Evolutionary conservation across 306 rosid genomes (phyloP).

Genomic region (Carpinus fangiana): DNA sequence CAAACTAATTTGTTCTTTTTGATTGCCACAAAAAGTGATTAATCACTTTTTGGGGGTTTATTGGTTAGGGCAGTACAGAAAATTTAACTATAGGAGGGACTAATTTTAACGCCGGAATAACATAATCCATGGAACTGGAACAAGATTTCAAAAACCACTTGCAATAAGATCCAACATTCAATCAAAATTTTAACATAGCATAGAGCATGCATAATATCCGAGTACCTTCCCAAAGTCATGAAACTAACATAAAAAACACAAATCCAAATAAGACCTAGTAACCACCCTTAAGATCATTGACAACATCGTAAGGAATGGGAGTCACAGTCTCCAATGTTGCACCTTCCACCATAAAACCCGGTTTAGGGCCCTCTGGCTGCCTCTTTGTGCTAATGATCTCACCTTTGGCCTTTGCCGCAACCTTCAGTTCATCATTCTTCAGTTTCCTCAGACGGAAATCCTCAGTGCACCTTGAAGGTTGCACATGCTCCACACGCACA

Average conservation of each 20-base stretch:
- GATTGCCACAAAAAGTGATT: too few species aligned
- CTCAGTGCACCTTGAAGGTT: constrained; percentile 78
- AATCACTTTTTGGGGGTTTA: too few species aligned
- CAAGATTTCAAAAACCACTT: too few species aligned
- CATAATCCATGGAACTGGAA: too few species aligned
- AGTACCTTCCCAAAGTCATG: constrained; percentile 7
- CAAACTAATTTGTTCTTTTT: too few species aligned
- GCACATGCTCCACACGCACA: constrained; percentile 90
- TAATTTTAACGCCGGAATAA: too few species aligned
- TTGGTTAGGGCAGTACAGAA: too few species aligned
- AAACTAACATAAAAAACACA: constrained; percentile 2
- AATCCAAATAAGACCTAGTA: constrained; percentile 45
- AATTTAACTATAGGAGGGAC: too few species aligned
- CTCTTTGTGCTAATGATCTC: constrained; percentile 83
- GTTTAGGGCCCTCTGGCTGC: constrained; percentile 86
- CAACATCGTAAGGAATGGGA: constrained; percentile 95
- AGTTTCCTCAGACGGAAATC: constrained; percentile 73
- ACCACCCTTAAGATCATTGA: constrained; percentile 96
- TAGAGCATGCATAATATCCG: neutral
- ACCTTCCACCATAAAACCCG: constrained; percentile 92
- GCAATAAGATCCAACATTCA: too few species aligned
- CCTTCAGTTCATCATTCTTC: constrained; percentile 72
- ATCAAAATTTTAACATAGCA: too few species aligned
- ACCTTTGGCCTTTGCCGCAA: constrained; percentile 79
- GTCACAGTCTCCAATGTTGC: constrained; percentile 89